phyloP scores from a whole-genome alignment of 768 basidiomycete species.

The Phaeotremella fagi region DNA sequence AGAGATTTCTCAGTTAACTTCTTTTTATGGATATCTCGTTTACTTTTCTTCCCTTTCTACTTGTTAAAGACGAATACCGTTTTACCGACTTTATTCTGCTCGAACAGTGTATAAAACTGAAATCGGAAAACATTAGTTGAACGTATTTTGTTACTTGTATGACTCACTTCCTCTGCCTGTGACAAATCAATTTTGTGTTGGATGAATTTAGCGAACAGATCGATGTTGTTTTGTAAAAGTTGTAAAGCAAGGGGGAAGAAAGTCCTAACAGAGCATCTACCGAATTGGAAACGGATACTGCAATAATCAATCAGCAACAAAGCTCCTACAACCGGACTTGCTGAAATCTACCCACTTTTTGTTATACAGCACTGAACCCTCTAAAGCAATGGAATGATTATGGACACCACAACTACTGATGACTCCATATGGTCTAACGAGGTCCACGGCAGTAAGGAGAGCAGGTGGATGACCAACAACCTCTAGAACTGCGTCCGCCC shows the following conservation, averaged over 20 bases:
- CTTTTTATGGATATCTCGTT: background rate
- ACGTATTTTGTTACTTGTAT: background rate
- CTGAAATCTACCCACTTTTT: constrained; percentile 46
- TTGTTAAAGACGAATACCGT: constrained; percentile 36
- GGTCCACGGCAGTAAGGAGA: constrained; percentile 35
- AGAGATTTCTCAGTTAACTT: too few species aligned
- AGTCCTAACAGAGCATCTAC: constrained; percentile 31
- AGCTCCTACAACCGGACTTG: too few species aligned
- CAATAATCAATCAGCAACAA: constrained; percentile 9
- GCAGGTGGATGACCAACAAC: constrained; percentile 46
- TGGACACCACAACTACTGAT: constrained; percentile 44
- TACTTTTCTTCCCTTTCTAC: background rate
- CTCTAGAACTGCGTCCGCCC: constrained; percentile 48
- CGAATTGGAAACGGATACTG: constrained; percentile 38
- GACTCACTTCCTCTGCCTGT: constrained; percentile 30
- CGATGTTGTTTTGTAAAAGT: constrained; percentile 24
- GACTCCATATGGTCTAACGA: constrained; percentile 43
- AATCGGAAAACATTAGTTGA: background rate
- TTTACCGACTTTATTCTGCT: constrained; percentile 43
- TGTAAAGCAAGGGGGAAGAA: constrained; percentile 30
- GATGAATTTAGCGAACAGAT: constrained; percentile 32
- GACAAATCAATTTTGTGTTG: constrained; percentile 28
- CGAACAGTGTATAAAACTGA: constrained; percentile 44
- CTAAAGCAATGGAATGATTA: constrained; percentile 22
- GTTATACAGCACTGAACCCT: constrained; percentile 30